Evolutionary conservation across 139 green algal species (phyloP).

Genomic region (Zygnema circumcarinatum): DNA sequence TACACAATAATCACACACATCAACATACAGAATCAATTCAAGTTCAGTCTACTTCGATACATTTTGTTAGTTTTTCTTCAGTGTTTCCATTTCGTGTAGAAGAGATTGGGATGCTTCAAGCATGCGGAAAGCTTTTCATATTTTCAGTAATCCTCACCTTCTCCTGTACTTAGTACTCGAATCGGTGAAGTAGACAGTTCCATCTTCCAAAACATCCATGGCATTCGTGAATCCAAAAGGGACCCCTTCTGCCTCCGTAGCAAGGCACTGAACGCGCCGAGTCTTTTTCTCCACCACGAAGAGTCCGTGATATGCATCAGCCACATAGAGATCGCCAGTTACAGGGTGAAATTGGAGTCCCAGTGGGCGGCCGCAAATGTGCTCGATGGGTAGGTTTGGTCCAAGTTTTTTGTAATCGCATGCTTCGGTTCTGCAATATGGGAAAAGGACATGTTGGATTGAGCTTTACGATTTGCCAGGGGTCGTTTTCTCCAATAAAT

Average conservation of each 20-base stretch:
- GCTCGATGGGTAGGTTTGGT: conserved; percentile 21
- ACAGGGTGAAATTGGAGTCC: conserved; percentile 36
- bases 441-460: neutral
- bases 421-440: neutral
- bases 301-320: conserved; percentile 48
- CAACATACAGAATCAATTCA: too few species aligned
- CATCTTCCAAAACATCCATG: conserved; percentile 70
- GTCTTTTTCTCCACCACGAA: conserved; percentile 14
- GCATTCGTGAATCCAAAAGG: conserved; percentile 72
- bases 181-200: conserved; percentile 74
- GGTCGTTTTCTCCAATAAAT: neutral
- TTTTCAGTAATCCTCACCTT: too few species aligned
- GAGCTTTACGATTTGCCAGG: neutral
- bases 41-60: too few species aligned
- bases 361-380: conserved; percentile 47
- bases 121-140: too few species aligned
- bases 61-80: too few species aligned
- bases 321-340: conserved; percentile 50
- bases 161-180: conserved; percentile 60
- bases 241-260: conserved; percentile 37
- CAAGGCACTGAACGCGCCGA: neutral
- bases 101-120: too few species aligned
- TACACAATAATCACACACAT: too few species aligned
- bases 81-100: too few species aligned
- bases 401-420: neutral